Percentiles rank a stretch among this genome's conserved stretches.
Evolutionary conservation across 2,329 filamentous ascomycete genomes (phyloP).

Genomic region (Aspergillus ibericus): DNA sequence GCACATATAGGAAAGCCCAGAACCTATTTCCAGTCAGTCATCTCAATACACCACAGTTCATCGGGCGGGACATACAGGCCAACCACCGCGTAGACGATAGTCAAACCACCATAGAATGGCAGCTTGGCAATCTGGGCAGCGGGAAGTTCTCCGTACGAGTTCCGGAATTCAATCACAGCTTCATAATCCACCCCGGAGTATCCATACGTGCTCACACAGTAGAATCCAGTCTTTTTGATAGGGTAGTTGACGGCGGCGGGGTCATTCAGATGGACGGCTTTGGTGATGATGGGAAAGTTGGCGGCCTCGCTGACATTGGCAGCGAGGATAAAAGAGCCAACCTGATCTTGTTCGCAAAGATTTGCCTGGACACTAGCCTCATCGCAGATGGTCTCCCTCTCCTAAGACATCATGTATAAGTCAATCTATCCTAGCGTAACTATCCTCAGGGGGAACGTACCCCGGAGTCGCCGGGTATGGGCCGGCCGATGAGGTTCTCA

Average conservation of each 20-base stretch:
- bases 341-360: slow-evolving; percentile 72
- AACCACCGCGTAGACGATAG: slow-evolving; percentile 88
- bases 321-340: slow-evolving; percentile 80
- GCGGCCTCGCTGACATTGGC: slow-evolving; percentile 72
- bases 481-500: slow-evolving; percentile 72
- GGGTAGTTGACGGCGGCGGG: slow-evolving; percentile 72
- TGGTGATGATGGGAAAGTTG: slow-evolving; percentile 70
- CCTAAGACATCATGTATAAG: slow-evolving; percentile 35
- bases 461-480: slow-evolving; percentile 55
- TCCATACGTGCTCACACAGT: slow-evolving; percentile 80
- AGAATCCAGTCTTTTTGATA: slow-evolving; percentile 90
- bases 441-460: slow-evolving; percentile 42
- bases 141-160: slow-evolving; percentile 92
- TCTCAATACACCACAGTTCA: neutral
- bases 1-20: slow-evolving; percentile 94
- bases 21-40: slow-evolving; percentile 54
- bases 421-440: neutral
- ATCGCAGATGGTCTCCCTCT: slow-evolving; percentile 75
- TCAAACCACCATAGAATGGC: slow-evolving; percentile 93
- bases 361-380: slow-evolving; percentile 65
- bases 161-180: slow-evolving; percentile 86
- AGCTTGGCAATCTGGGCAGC: slow-evolving; percentile 95
- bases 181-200: slow-evolving; percentile 69
- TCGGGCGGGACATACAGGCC: slow-evolving; percentile 55
- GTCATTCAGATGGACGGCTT: slow-evolving; percentile 78